Percentiles rank a stretch among this genome's conserved stretches.
Evolutionary conservation across 2,329 filamentous ascomycete species (phyloP).

Genomic region (Phialophora tarda): DNA sequence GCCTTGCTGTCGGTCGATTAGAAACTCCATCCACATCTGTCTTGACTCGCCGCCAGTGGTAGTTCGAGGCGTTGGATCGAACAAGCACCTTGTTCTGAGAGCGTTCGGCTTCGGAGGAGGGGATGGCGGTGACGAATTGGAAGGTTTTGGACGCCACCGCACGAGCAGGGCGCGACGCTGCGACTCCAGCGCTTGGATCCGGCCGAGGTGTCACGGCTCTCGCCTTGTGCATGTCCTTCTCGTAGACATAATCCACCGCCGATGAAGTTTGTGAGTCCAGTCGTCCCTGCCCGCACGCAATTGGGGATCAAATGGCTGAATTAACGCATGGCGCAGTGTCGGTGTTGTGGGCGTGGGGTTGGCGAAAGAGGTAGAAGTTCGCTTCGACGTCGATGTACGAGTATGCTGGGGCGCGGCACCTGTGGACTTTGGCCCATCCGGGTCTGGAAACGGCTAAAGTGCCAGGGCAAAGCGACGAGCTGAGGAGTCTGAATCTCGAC

Average conservation of each 20-base stretch:
- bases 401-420: conserved; percentile 5
- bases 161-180: conserved; percentile 24
- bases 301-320: background rate
- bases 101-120: conserved; percentile 32
- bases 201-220: conserved; percentile 34
- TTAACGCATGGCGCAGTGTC: background rate
- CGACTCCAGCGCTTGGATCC: conserved; percentile 26
- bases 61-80: conserved; percentile 41
- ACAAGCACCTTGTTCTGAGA: conserved; percentile 39
- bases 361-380: conserved; percentile 3
- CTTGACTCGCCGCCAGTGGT: conserved; percentile 40
- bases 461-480: conserved; percentile 1
- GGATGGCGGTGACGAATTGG: conserved; percentile 35
- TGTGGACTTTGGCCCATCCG: background rate
- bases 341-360: background rate
- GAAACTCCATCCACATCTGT: conserved; percentile 17
- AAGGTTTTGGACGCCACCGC: conserved; percentile 27
- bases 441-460: background rate
- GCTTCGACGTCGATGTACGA: background rate
- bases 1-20: conserved; percentile 15
- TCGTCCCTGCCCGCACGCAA: background rate
- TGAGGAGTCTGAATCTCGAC: background rate
- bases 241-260: conserved; percentile 31
- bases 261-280: background rate
- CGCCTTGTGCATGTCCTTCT: conserved; percentile 35